These are phyloP conservation scores for Beta macrorhiza DNA, from an alignment of 179 eudicot species.

Conservation along the genomic window DNA sequence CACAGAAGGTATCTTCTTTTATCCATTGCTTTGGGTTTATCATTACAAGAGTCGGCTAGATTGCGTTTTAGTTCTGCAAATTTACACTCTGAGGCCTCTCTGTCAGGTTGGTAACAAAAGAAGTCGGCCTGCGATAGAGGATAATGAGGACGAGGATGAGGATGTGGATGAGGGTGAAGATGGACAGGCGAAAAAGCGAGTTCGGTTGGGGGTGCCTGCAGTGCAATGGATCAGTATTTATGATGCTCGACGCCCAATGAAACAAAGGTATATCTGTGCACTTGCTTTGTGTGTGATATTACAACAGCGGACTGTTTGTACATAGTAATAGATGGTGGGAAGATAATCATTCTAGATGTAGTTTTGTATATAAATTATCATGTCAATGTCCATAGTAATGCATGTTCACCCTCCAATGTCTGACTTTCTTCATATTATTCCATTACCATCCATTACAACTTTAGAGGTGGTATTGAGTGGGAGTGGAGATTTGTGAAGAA, in stretches of 20 bases:
- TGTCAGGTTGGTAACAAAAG: slow-evolving; percentile 53
- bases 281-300: neutral
- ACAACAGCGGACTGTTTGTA: too few species aligned
- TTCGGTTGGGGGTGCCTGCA: slow-evolving; percentile 49
- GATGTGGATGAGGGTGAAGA: slow-evolving; percentile 8
- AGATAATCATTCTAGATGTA: too few species aligned
- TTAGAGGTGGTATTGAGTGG: too few species aligned
- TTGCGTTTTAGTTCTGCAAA: neutral
- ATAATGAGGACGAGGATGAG: slow-evolving; percentile 37
- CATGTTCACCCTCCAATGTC: too few species aligned
- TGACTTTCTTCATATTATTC: too few species aligned
- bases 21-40: neutral
- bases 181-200: slow-evolving; percentile 40
- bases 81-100: slow-evolving; percentile 11
- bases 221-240: slow-evolving; percentile 54
- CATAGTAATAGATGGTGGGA: too few species aligned
- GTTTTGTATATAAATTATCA: too few species aligned
- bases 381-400: too few species aligned
- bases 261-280: slow-evolving; percentile 42
- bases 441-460: too few species aligned
- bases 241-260: slow-evolving; percentile 45
- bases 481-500: too few species aligned
- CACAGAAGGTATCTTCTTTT: slow-evolving; percentile 43
- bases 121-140: slow-evolving; percentile 36
- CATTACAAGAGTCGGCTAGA: neutral